Conservation (phyloP, 306 rosid genomes). For the Dalbergia oliveri region DNA sequence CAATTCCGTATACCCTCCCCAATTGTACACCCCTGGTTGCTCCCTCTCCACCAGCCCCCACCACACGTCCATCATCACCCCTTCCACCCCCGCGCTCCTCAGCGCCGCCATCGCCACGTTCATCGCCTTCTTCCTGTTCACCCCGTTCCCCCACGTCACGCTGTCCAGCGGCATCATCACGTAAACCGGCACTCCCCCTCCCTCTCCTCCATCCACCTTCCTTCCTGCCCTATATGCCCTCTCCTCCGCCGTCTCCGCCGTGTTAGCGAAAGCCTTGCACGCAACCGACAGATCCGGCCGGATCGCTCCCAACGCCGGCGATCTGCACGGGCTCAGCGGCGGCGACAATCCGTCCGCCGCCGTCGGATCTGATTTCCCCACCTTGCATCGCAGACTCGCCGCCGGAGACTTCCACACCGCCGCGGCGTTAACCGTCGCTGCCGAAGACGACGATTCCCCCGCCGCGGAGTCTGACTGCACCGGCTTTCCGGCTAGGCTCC, state of each 20-base stretch:
- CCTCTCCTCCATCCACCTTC: constrained; percentile 18
- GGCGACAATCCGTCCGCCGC: constrained; percentile 47
- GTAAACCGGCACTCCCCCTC: constrained; percentile 82
- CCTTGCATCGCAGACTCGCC: constrained; percentile 51
- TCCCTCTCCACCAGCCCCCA: constrained; percentile 98
- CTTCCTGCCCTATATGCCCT: constrained; percentile 47
- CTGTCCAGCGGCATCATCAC: constrained; percentile 99
- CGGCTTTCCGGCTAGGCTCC: constrained; percentile 55
- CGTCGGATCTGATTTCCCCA: constrained; percentile 39
- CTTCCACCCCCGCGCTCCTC: constrained; percentile 95
- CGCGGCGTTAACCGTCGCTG: constrained; percentile 52
- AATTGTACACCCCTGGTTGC: constrained; percentile 73
- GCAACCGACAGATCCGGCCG: constrained; percentile 78
- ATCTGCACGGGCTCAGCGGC: constrained; percentile 65
- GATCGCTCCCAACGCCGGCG: constrained; percentile 53
- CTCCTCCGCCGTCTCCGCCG: constrained; percentile 42
- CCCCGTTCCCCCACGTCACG: constrained; percentile 79
- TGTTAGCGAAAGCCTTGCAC: constrained; percentile 65
- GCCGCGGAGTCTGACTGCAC: constrained; percentile 38
- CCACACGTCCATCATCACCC: constrained; percentile 98
- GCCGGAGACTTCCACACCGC: constrained; percentile 58
- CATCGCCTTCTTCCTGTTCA: constrained; percentile 86
- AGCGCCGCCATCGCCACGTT: constrained; percentile 84
- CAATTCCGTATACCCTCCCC: constrained; percentile 89
- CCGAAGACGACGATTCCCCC: constrained; percentile 45